Base-by-base conservation (phyloP, 306 rosid species). In the Gastrolobium bilobum region DNA sequence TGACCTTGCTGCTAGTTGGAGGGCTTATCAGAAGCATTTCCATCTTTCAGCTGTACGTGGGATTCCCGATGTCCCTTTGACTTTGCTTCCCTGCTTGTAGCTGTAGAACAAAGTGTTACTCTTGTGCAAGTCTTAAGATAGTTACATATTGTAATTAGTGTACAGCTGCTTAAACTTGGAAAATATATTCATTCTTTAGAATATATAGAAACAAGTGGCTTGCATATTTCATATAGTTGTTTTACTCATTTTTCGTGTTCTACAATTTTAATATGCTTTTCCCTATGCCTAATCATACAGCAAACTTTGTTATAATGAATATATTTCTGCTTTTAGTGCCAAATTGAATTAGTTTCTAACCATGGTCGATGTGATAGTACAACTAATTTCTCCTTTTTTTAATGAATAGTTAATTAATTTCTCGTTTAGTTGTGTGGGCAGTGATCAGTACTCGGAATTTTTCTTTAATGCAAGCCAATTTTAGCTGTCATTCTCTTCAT, bases 1-100 rank as follows among this genome's bases (percentile, higher is more conserved):
- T 76, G 98, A 95, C 68, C 99, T 95, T 76, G 99, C 99, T 1
- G 97, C 96, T 14, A 95, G 99, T 90, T 95, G 99, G 99, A 91
- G 99, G 83, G 93, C 96, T 62, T 91, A 95, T 81, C 92, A 81
- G 82, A 93, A 89, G 78, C 75, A 95, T 73, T 88, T 95, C 42
- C 85, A 90, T 83, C 90, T 87, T 50, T 91, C 99, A 0, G 74
- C 92, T 59, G 99, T 79, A 63, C 96, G 97, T 2, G 97, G 98
- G 71, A 86, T 95, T 87, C 99, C 99, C 74, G 99, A 93, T 90
- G 90, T 95, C 74, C 90, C 8, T n/a, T 71, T 83, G 29, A 56
- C 29, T 64, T 40, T 43, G 48, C 10, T 61, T 26, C 35, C 47
- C 31, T 83, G 47, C 59, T n/a, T 33, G 75, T 67, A 71, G 50